These are phyloP conservation scores for Suillus subaureus DNA, from an alignment of 768 basidiomycete genomes.

Conservation along the genomic window DNA sequence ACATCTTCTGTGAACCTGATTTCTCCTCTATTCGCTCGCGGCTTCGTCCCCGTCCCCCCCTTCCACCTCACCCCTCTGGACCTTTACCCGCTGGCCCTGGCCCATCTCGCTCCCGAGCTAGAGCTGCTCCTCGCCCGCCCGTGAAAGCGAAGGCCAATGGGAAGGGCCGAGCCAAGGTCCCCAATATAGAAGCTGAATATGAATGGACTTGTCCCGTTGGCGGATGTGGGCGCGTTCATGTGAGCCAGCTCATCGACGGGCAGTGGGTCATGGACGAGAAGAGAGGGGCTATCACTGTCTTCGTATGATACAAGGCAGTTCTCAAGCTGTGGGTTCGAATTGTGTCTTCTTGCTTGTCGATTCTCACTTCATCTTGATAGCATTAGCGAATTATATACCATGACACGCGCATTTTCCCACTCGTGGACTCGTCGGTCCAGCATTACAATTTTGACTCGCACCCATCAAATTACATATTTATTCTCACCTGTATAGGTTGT, in stretches of 20 bases:
- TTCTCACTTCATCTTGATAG: background rate
- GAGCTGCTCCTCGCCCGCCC: slow-evolving; percentile 9
- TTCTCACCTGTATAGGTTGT: slow-evolving; percentile 4
- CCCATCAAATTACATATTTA: background rate
- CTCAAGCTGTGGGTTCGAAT: background rate
- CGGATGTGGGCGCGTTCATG: slow-evolving; percentile 55
- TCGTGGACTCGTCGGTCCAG: background rate
- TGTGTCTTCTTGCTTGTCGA: background rate
- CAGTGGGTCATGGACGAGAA: slow-evolving; percentile 62
- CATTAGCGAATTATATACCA: background rate
- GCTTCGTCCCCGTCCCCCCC: slow-evolving; percentile 49
- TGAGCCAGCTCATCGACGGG: slow-evolving; percentile 58
- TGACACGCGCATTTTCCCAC: background rate
- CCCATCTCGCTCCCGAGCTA: slow-evolving; percentile 6
- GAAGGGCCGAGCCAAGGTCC: slow-evolving; percentile 37
- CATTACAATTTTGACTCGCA: background rate
- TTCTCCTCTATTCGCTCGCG: slow-evolving; percentile 54
- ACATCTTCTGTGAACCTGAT: slow-evolving; percentile 18
- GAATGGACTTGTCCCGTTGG: slow-evolving; percentile 69
- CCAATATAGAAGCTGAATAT: slow-evolving; percentile 47
- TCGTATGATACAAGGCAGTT: slow-evolving; percentile 33
- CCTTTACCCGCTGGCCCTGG: slow-evolving; percentile 11
- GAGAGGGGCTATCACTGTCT: slow-evolving; percentile 41
- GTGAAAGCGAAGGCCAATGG: slow-evolving; percentile 31
- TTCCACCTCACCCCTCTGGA: slow-evolving; percentile 12